Base-by-base conservation (phyloP, 345 rosid species). In the Adansonia digitata region DNA sequence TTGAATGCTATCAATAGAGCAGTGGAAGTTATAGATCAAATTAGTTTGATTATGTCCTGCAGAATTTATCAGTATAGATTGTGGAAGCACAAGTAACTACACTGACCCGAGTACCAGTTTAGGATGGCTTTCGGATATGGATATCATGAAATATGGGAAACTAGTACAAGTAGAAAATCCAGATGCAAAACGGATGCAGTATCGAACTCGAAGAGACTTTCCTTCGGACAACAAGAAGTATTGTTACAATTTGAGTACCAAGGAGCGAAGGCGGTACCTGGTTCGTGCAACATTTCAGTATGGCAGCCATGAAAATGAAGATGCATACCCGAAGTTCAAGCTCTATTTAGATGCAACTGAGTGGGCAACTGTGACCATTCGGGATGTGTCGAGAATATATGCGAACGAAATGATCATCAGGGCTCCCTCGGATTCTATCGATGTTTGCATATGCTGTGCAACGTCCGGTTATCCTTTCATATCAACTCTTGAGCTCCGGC, bases 11-110 rank as follows among this genome's bases (percentile, higher is more conserved):
- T n/a, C n/a, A n/a, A n/a, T n/a, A n/a, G n/a, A n/a, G n/a, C n/a
- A n/a, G n/a, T n/a, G n/a, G n/a, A n/a, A n/a, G n/a, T n/a, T n/a
- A n/a, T n/a, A n/a, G n/a, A n/a, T n/a, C n/a, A n/a, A n/a, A n/a
- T n/a, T 69, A 61, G 10, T 8, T 42, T 75, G 48, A 71, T 74
- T 63, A 62, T 79, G 61, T 42, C 60, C 42, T 79, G 87, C 89
- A 96, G 99, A 93, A 59, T 96, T 96, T 77, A 60, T 86, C 70
- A 96, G 98, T 79, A 85, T 96, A 82, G 98, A 96, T 74, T 96
- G 99, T 72, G 97, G 99, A 76, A 85, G 97, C 70, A 74, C 85
- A 71, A 77, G 82, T 64, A 86, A 90, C 82, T 85, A 86, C 87
- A 89, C 87, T 24, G 97, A 96, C 84, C 77, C 85, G 5, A 80